Base-by-base conservation (phyloP, 352 stramenopile species). In the Pythium dissotocum region DNA sequence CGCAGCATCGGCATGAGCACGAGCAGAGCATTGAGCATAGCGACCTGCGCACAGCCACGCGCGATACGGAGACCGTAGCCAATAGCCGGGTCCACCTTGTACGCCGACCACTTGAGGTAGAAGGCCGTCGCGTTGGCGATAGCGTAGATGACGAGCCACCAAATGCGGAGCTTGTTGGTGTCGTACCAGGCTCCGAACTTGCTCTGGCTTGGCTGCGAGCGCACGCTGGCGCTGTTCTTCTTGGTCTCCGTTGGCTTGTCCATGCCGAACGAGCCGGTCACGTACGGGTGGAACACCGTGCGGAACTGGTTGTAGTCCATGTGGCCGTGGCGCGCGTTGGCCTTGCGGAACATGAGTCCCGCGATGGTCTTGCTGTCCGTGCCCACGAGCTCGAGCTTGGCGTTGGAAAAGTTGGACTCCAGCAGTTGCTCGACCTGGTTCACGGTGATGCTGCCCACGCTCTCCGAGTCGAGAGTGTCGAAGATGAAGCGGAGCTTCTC, bases 401-500 rank as follows among this genome's bases (percentile, higher is more conserved):
- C 86, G 16, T 61, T 70, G 14, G 87, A 80, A 42, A 95, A 95
- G 72, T 93, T 95, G 32, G 80, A 79, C 42, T 82, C 76, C 7
- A 95, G 64, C 38, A 95, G 72, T 61, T 82, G 65, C 28, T 83
- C 77, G 46, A 93, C 76, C 65, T 93, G 87, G 30, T 83, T 75
- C 60, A 82, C 69, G 6, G 82, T 84, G 53, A 95, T 79, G 55
- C 69, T 79, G 16, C 82, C 82, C 7, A 69, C 65, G 40, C 77
- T 75, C 55, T 87, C 73, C 0, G 73, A 70, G 63, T 95, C 87
- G 6, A 95, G 73, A 36, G 85, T 92, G 52, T 95, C 85, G 49
- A 95, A 95, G 63, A 95, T 95, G 65, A 93, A 93, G 30, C 72
- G 80, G 42, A 95, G 75, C 57, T 93, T 95, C 46, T 91, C 83